phyloP scores from a whole-genome alignment of 768 basidiomycete species.

The Collybia sp. region DNA sequence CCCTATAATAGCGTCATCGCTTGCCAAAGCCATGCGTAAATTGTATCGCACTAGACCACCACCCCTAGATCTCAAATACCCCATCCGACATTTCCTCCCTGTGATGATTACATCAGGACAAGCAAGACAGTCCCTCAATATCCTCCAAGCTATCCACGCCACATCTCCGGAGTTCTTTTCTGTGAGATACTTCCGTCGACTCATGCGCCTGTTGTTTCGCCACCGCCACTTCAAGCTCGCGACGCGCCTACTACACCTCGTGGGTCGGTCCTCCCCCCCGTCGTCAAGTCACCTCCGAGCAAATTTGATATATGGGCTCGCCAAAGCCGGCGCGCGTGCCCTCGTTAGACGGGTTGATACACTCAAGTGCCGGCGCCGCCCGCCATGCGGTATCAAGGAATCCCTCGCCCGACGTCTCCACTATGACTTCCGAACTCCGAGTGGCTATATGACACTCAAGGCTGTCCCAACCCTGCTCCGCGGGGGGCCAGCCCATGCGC shows the following conservation, averaged over 20 bases:
- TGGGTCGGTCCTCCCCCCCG: constrained; percentile 11
- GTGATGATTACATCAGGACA: constrained; percentile 33
- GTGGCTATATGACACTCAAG: constrained; percentile 9
- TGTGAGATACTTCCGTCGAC: constrained; percentile 28
- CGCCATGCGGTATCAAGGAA: constrained; percentile 16
- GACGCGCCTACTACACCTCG: constrained; percentile 20
- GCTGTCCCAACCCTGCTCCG: constrained; percentile 19
- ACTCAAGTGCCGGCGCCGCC: not conserved
- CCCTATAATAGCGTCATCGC: constrained; percentile 18
- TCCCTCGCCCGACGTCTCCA: constrained; percentile 15
- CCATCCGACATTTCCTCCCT: constrained; percentile 41
- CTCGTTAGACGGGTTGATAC: constrained; percentile 18
- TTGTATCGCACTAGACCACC: constrained; percentile 31
- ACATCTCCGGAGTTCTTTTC: constrained; percentile 35
- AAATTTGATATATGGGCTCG: constrained; percentile 23
- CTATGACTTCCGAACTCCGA: constrained; percentile 18
- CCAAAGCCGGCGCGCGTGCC: constrained; percentile 22
- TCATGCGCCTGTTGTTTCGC: constrained; percentile 34
- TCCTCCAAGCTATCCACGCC: constrained; percentile 34
- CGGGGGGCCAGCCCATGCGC: constrained; percentile 14
- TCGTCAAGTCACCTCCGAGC: constrained; percentile 23
- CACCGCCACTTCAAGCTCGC: constrained; percentile 34
- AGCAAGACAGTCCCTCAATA: constrained; percentile 26
- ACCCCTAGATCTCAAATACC: constrained; percentile 28
- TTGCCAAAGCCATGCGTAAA: constrained; percentile 29